Percentiles rank a stretch among this genome's conserved stretches.
These are phyloP conservation scores for Rhizopogon vesiculosus DNA, from an alignment of 768 basidiomycete species.

Conservation along the genomic window DNA sequence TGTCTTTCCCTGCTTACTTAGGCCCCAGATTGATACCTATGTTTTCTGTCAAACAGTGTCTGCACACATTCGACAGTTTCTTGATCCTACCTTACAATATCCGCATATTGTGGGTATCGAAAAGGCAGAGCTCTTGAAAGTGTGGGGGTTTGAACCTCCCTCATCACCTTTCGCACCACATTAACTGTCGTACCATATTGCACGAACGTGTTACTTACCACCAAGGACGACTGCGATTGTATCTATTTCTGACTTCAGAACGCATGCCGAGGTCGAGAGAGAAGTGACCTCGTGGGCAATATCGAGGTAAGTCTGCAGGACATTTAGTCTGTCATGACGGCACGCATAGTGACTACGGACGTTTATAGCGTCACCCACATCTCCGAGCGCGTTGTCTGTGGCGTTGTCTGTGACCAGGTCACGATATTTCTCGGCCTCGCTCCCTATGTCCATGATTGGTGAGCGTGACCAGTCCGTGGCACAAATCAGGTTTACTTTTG, in stretches of 20 bases:
- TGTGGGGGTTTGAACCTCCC: slow-evolving; percentile 65
- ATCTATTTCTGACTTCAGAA: slow-evolving; percentile 62
- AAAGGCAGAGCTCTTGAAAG: slow-evolving; percentile 82
- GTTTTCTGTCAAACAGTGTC: neutral
- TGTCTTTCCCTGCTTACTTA: slow-evolving; percentile 83
- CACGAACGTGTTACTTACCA: slow-evolving; percentile 37
- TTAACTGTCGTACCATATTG: slow-evolving; percentile 4
- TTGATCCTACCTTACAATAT: slow-evolving; percentile 64
- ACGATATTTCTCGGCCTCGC: slow-evolving; percentile 48
- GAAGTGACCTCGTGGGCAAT: slow-evolving; percentile 53
- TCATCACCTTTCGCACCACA: slow-evolving; percentile 54
- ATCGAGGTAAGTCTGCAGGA: slow-evolving; percentile 56
- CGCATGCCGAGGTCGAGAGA: slow-evolving; percentile 49
- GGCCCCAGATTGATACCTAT: slow-evolving; percentile 82
- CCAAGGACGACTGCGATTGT: slow-evolving; percentile 57
- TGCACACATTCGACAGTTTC: slow-evolving; percentile 3
- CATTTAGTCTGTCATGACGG: neutral
- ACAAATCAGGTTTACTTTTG: slow-evolving; percentile 46
- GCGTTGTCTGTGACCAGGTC: slow-evolving; percentile 43
- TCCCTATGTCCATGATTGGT: slow-evolving; percentile 30
- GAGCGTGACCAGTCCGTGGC: slow-evolving; percentile 9
- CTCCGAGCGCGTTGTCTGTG: slow-evolving; percentile 45
- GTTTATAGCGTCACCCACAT: slow-evolving; percentile 36
- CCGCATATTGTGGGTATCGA: slow-evolving; percentile 80
- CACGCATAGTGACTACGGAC: slow-evolving; percentile 6